Conservation (phyloP, 2,329 filamentous ascomycete species). For the Aspergillus aculeatinus region DNA sequence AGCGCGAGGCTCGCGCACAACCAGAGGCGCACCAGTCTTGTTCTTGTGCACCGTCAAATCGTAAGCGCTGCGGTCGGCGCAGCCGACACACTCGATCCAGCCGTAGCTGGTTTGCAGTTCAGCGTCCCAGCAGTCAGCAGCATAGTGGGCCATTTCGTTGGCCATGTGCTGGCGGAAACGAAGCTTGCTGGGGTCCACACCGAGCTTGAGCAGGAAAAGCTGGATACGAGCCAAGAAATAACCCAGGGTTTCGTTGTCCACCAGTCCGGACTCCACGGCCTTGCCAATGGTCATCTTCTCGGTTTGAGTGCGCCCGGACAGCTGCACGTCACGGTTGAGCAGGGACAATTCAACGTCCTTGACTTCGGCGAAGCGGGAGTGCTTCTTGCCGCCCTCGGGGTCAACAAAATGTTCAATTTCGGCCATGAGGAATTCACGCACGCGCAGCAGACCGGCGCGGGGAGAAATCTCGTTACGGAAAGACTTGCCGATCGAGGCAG, state of each 20-base stretch:
- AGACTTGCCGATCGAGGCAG: conserved; percentile 94
- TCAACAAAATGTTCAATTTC: conserved; percentile 99
- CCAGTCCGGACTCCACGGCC: conserved; percentile 76
- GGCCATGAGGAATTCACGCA: conserved; percentile 97
- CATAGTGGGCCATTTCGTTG: conserved; percentile 90
- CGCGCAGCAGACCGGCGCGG: conserved; percentile 82
- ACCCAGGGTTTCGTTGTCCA: conserved; percentile 96
- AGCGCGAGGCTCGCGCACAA: conserved; percentile 78
- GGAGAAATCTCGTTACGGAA: conserved; percentile 98
- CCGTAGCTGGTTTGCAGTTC: conserved; percentile 88
- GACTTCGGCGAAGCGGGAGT: conserved; percentile 81
- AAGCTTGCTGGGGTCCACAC: conserved; percentile 81
- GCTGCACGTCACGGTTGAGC: conserved; percentile 80
- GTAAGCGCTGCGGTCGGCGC: conserved; percentile 92
- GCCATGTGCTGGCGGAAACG: conserved; percentile 97
- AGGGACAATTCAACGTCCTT: conserved; percentile 80
- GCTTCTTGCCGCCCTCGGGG: conserved; percentile 91
- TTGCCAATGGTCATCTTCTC: conserved; percentile 76
- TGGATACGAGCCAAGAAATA: conserved; percentile 96
- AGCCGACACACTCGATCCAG: conserved; percentile 98
- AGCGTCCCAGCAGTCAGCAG: conserved; percentile 95
- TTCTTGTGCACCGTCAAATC: conserved; percentile 90
- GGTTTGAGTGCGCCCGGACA: conserved; percentile 77
- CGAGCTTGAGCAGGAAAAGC: conserved; percentile 83
- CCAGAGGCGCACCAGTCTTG: conserved; percentile 81